These are phyloP conservation scores for Ustilago shanxiensis DNA, from an alignment of 1,284 basidiomycete species.

Conservation along the genomic window DNA sequence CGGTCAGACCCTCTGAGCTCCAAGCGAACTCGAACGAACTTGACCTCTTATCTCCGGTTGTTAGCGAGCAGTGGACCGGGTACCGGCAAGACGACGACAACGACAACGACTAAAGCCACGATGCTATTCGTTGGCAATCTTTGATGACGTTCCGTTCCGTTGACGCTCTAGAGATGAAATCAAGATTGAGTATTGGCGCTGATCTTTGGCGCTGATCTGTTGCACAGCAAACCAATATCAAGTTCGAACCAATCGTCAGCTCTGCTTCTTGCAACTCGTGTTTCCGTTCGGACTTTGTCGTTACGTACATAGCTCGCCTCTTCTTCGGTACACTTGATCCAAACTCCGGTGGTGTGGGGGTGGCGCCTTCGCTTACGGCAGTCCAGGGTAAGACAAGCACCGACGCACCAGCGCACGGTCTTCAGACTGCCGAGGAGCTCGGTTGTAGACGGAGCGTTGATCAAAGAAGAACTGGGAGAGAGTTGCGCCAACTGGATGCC, in stretches of 20 bases:
- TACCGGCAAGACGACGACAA: neutral
- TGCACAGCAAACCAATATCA: too few species aligned
- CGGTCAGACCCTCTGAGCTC: neutral
- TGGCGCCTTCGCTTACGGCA: neutral
- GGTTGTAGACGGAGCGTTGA: neutral
- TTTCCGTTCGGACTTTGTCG: neutral
- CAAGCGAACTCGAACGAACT: neutral
- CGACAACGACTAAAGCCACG: neutral
- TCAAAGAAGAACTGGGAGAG: neutral
- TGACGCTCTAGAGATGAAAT: too few species aligned
- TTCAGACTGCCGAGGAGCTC: neutral
- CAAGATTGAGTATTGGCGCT: too few species aligned
- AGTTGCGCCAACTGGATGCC: neutral
- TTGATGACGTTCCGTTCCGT: neutral
- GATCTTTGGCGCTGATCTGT: too few species aligned
- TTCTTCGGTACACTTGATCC: neutral
- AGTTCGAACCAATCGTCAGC: neutral
- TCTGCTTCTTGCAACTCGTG: too few species aligned
- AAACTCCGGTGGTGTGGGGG: neutral
- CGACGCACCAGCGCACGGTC: neutral
- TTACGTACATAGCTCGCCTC: neutral
- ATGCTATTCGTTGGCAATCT: neutral
- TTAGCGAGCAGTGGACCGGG: neutral
- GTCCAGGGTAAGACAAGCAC: neutral
- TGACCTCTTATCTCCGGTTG: conserved; percentile 2